Conservation (phyloP, 1,139 yeast genomes). For the Eremothecium gossypii region DNA sequence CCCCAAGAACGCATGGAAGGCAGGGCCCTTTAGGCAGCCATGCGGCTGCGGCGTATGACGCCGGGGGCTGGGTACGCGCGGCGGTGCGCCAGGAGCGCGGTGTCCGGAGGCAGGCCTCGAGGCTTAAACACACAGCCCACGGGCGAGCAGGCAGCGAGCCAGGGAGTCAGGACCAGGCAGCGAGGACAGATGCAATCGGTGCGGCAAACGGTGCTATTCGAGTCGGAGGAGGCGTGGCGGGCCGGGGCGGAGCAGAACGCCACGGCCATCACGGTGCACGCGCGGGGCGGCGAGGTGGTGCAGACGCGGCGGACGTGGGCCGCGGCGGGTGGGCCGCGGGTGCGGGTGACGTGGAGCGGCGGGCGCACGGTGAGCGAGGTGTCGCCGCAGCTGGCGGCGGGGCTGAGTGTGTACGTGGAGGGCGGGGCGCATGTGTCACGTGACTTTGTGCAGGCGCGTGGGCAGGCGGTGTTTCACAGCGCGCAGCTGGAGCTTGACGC, state of each 20-base stretch:
- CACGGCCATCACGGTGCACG: conserved; percentile 12
- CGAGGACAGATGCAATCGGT: too few species aligned
- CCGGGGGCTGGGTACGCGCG: too few species aligned
- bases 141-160: too few species aligned
- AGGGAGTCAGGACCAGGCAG: too few species aligned
- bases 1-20: too few species aligned
- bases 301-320: conserved; percentile 13
- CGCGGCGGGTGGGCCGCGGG: conserved; percentile 5
- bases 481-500: conserved; percentile 8
- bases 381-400: conserved; percentile 11
- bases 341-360: conserved; percentile 18
- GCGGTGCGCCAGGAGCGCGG: too few species aligned
- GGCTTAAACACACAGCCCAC: too few species aligned
- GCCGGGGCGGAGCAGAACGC: conserved; percentile 10
- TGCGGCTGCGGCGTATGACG: too few species aligned
- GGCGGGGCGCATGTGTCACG: neutral
- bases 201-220: conserved; percentile 15
- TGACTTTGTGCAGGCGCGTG: conserved; percentile 10
- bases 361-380: neutral
- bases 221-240: conserved; percentile 12
- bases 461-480: conserved; percentile 12
- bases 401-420: conserved; percentile 17
- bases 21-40: too few species aligned
- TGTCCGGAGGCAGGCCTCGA: too few species aligned
- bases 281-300: conserved; percentile 8